Conservation (phyloP, 257 asterid genomes). For the Apocynum venetum region DNA sequence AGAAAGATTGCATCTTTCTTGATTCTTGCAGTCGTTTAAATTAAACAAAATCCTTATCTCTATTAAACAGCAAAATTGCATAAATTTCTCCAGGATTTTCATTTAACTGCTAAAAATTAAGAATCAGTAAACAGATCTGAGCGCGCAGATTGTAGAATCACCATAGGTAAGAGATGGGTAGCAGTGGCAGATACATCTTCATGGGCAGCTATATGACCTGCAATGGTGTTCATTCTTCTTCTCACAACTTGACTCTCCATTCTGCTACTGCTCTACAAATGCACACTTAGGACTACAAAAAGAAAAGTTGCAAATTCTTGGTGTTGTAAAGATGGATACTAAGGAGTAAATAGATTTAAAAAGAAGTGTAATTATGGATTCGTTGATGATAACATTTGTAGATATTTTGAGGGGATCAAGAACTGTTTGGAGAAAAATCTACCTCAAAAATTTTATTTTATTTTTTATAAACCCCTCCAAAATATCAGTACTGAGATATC, state of each 20-base stretch:
- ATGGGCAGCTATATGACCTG: constrained; percentile 51
- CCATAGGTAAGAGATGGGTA: constrained; percentile 75
- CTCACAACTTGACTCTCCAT: constrained; percentile 62
- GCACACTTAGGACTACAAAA: constrained; percentile 7
- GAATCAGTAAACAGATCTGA: not conserved
- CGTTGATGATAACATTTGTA: constrained; percentile 13
- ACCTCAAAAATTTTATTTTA: constrained; percentile 2
- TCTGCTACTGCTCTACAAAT: constrained; percentile 11
- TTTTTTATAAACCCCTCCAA: not conserved
- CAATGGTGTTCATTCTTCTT: constrained; percentile 55
- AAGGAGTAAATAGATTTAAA: constrained; percentile 23
- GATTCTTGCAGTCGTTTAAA: not conserved
- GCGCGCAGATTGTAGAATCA: constrained; percentile 11
- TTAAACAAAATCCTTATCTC: not conserved
- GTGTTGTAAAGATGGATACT: not conserved
- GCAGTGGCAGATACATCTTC: constrained; percentile 68
- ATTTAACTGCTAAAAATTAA: not conserved
- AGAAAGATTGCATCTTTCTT: constrained; percentile 5
- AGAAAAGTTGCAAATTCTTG: not conserved
- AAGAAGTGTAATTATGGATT: not conserved
- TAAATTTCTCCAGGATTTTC: not conserved
- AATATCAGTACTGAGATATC: constrained; percentile 12
- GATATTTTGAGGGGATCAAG: constrained; percentile 29
- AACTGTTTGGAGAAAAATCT: constrained; percentile 12
- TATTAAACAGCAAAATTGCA: not conserved